Conservation (phyloP, 306 rosid species). For the Cicer yamashitae region DNA sequence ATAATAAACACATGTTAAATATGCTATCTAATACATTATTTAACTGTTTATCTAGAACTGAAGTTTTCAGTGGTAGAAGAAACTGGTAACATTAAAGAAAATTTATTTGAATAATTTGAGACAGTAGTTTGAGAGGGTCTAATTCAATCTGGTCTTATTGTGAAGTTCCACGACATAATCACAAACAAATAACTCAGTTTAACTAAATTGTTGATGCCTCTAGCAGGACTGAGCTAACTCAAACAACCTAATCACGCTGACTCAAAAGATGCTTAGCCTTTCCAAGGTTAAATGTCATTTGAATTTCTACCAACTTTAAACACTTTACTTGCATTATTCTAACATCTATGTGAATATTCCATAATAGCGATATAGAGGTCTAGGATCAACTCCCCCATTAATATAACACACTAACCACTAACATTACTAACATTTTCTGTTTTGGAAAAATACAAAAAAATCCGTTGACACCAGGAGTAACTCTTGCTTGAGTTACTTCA, state of each 20-base stretch:
- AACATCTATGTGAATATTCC: conserved; percentile 12
- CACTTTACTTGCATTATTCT: conserved; percentile 16
- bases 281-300: neutral
- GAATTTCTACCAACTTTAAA: conserved; percentile 1
- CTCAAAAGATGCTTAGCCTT: neutral
- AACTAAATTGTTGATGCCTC: neutral
- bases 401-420: too few relatives aligned
- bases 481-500: too few relatives aligned
- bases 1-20: too few relatives aligned
- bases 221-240: neutral
- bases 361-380: neutral
- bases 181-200: neutral
- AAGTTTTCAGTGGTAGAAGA: neutral
- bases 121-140: neutral
- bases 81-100: neutral
- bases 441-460: too few relatives aligned
- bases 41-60: neutral
- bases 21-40: too few relatives aligned
- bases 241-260: neutral
- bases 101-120: neutral
- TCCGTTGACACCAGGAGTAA: too few relatives aligned
- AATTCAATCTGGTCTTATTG: neutral
- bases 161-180: neutral
- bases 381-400: too few relatives aligned
- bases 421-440: too few relatives aligned